Conservation (phyloP, 495 filamentous ascomycete genomes). For the Xylaria flabelliformis region DNA sequence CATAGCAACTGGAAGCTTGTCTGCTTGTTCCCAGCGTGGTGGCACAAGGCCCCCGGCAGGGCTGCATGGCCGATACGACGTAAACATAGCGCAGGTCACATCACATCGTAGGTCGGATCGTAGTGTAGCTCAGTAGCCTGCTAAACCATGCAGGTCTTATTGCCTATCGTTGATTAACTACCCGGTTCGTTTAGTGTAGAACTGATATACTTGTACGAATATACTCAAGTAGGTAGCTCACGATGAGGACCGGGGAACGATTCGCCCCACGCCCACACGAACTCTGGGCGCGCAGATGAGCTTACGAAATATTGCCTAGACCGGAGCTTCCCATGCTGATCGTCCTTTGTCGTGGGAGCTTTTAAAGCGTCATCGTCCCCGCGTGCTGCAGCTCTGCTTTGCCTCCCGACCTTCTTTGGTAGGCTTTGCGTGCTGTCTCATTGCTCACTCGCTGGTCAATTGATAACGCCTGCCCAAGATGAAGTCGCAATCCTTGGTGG, state of each 20-base stretch:
- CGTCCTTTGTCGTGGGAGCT: constrained; percentile 17
- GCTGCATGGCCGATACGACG: constrained; percentile 24
- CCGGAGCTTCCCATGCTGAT: constrained; percentile 15
- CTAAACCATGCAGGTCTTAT: constrained; percentile 1
- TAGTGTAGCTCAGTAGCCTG: no score
- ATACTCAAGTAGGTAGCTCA: not conserved
- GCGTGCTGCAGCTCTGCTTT: not conserved
- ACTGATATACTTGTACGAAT: no score
- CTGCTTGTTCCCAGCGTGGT: constrained; percentile 11
- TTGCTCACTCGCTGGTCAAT: constrained; percentile 15
- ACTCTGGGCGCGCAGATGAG: constrained; percentile 9
- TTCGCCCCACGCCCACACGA: constrained; percentile 8
- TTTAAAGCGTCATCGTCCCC: constrained; percentile 24
- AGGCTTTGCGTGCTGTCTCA: constrained; percentile 17
- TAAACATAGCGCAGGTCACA: constrained; percentile 17
- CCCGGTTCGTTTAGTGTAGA: not conserved
- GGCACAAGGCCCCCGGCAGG: constrained; percentile 13
- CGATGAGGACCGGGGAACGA: not conserved
- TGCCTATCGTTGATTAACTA: not conserved
- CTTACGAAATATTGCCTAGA: constrained; percentile 22
- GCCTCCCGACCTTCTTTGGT: constrained; percentile 12
- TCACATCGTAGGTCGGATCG: constrained; percentile 10
- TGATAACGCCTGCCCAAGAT: constrained; percentile 30
- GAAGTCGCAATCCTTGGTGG: constrained; percentile 38
- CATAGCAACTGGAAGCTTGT: not conserved